Base-by-base conservation (phyloP, 305 asterid species). In the Solanum aculeatissimum region DNA sequence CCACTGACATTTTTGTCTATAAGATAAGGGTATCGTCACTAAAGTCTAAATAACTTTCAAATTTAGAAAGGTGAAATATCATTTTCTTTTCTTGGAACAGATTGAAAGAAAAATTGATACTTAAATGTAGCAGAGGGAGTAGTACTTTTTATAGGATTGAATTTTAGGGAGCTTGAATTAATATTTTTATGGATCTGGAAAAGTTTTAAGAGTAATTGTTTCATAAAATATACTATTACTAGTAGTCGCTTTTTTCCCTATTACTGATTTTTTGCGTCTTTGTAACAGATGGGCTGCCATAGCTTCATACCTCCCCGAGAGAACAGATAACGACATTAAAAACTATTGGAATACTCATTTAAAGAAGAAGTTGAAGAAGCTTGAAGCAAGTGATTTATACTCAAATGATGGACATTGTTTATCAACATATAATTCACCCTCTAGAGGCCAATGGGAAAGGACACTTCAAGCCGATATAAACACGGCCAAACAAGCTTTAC, bases 401-500 rank as follows among this genome's bases (percentile, higher is more conserved):
- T 21, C 81, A 2, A 19, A 43, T 9, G 84, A 66, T 8, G 83
- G 87, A 7, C 25, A 80, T 14, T 86, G 88, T 7, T 83, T 88
- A 51, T 83, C 42, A 51, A 55, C 89, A 16, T 87, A 90, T 1
- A 87, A 86, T 80, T 88, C 95, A 1, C 84, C 90, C 1, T 89
- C 97, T 0, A 85, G 91, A 54, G 98, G 98, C 21, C 98, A 92
- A 68, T 96, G 99, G 99, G 99, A 96, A 89, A 90, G 90, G 63
- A 90, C 92, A 82, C 93, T 96, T 9, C 99, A 95, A 19, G 84
- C 93, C 1, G 95, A 95, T 81, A 95, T 96, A 86, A 85, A 85
- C 88, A 95, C 94, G 0, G 98, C 99, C 86, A 95, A 94, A 86
- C 97, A 93, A 84, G 99, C 99, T 89, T 93, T 96, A 35, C 89